Evolutionary conservation across 1,284 basidiomycete species (phyloP), one percentile per base, ranked within the genome.

Genomic region (Puccinia hordei): DNA sequence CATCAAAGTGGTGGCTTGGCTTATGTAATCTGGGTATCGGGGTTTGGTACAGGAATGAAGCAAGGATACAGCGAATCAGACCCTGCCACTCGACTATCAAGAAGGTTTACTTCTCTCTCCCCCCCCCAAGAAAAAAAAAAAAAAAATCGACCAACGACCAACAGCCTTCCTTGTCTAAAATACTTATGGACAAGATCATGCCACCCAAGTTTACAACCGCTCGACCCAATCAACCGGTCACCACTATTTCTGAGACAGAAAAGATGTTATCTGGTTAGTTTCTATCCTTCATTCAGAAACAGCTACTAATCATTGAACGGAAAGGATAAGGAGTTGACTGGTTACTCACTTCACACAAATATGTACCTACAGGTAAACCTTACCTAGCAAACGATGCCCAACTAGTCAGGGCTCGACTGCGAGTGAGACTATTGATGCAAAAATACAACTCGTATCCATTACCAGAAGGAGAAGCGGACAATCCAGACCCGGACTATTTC

Each of bases 191-290:
- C 38, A 41, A 41, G 38, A 12, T 6, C 38, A 59, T 59, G 57
- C 57, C 57, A 10, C 24, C 61, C 61, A 63, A 63, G 30, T 35
- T 9, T 55, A n/a, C 53, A n/a, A 55, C 61, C 24, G 24, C 2
- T 63, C 61, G 61, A 63, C 17, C 61, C 19, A 63, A 41, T 15
- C 61, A 30, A 63, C 85, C 69, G 30, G 55, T 22, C 73, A 17
- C 51, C 27, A 33, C 30, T n/a, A 76, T 68, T 5, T 41, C 72
- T 2, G 72, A 73, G 38, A 55, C 22, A 41, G 72, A 73, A n/a
- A 73, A 73, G 57, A 73, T 73, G 72, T 44, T 73, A 38, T 30
- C 72, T 33, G 72, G 72, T 73, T n/a, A 73, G 57, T 38, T 30
- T 46, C 38, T 38, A 13, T 38, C 4, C 35, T 33, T 27, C n/a